These are phyloP conservation scores for Mortierella sp. DNA, from an alignment of 371 early-diverging fungal genomes.

Conservation along the genomic window DNA sequence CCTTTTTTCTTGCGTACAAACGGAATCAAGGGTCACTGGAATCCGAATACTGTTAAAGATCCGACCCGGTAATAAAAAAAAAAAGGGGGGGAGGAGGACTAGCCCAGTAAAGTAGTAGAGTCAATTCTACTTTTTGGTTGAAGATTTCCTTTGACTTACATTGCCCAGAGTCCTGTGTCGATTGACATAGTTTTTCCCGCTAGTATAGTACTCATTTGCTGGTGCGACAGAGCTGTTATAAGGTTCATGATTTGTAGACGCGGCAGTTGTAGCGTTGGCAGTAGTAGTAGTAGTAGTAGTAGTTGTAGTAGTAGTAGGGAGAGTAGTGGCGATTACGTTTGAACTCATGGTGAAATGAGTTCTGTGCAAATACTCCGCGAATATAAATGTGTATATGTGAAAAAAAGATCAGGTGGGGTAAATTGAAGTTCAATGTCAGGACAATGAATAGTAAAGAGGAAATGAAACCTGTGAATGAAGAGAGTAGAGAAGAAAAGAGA, in stretches of 20 bases:
- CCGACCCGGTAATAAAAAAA: no score
- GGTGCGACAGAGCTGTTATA: neutral
- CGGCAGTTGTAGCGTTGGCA: neutral
- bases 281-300: neutral
- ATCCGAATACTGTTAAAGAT: no score
- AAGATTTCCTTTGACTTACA: conserved; percentile 29
- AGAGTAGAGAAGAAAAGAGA: neutral
- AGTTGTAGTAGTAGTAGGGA: neutral
- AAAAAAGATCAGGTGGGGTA: no score
- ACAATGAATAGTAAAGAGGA: conserved; percentile 2
- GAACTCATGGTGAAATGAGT: conserved; percentile 18
- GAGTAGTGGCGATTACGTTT: neutral
- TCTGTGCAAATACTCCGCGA: neutral
- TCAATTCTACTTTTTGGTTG: no score
- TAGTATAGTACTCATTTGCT: conserved; percentile 45
- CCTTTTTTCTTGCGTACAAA: no score
- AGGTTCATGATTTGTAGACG: neutral
- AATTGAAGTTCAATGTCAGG: neutral
- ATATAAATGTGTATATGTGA: no score
- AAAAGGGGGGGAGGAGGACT: no score
- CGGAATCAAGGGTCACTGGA: no score
- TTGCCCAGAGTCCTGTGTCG: conserved; percentile 43
- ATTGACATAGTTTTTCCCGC: conserved; percentile 38
- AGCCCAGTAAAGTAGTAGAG: no score
- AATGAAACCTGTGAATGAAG: no score